Evolutionary conservation across 177 flowering plant species (phyloP).

Genomic region (Telopea speciosissima): DNA sequence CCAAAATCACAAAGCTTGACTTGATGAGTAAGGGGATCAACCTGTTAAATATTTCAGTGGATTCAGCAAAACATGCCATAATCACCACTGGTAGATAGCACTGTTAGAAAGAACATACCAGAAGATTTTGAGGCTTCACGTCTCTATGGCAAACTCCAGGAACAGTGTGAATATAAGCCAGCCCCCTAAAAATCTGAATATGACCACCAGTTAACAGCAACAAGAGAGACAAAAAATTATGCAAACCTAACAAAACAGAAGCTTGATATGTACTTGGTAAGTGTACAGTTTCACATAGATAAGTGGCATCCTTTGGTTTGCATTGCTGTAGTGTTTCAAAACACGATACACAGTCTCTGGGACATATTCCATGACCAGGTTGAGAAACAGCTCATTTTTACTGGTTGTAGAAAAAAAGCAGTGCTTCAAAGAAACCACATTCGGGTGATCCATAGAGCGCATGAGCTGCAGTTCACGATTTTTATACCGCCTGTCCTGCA

Average conservation of each 20-base stretch:
- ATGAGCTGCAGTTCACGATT: conserved; percentile 79
- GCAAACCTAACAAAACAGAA: conserved; percentile 1
- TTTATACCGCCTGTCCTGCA: conserved; percentile 79
- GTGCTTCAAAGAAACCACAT: conserved; percentile 69
- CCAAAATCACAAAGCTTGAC: conserved; percentile 93
- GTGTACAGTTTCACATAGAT: conserved; percentile 75
- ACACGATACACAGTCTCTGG: conserved; percentile 73
- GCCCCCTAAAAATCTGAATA: conserved; percentile 69
- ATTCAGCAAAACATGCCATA: not conserved
- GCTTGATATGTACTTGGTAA: conserved; percentile 46
- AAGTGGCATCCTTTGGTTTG: conserved; percentile 78
- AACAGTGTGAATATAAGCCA: conserved; percentile 79
- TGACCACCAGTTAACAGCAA: not conserved
- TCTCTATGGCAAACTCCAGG: conserved; percentile 87
- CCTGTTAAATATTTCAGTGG: conserved; percentile 32
- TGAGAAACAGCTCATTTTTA: conserved; percentile 72
- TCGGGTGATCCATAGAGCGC: conserved; percentile 85
- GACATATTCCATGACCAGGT: conserved; percentile 84
- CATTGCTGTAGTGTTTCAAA: conserved; percentile 55
- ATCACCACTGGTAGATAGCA: not conserved
- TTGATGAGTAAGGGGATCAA: conserved; percentile 79
- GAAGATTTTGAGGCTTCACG: conserved; percentile 83
- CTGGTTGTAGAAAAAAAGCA: conserved; percentile 87
- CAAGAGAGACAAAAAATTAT: not conserved
- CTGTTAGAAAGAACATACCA: conserved; percentile 38